These are phyloP conservation scores for Penicillium decumbens DNA, from an alignment of 2,329 filamentous ascomycete species.

Conservation along the genomic window DNA sequence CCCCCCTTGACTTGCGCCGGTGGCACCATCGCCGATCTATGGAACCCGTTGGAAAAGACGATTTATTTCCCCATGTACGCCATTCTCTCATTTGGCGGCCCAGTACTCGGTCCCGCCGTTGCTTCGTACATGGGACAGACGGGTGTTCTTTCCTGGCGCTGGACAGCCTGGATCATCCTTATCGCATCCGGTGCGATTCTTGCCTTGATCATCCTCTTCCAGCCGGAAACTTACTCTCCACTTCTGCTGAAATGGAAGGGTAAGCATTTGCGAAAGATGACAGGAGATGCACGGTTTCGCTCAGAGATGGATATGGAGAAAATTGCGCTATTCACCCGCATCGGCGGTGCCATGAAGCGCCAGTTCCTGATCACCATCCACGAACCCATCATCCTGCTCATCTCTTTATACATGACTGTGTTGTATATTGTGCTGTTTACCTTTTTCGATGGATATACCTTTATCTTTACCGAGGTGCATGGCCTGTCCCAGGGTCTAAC, in stretches of 20 bases:
- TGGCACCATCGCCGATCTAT: slow-evolving; percentile 47
- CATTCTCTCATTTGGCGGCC: slow-evolving; percentile 42
- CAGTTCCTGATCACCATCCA: slow-evolving; percentile 49
- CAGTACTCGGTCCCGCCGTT: slow-evolving; percentile 22
- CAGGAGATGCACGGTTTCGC: slow-evolving; percentile 45
- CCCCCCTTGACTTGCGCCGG: slow-evolving; percentile 47
- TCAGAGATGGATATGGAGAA: slow-evolving; percentile 46
- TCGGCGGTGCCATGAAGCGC: slow-evolving; percentile 47
- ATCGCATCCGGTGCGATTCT: slow-evolving; percentile 37
- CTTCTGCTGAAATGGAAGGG: slow-evolving; percentile 45
- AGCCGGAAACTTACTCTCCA: slow-evolving; percentile 50
- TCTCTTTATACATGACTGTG: slow-evolving; percentile 33
- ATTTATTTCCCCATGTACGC: slow-evolving; percentile 51
- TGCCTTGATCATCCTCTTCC: slow-evolving; percentile 39
- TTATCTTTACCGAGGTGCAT: slow-evolving; percentile 51
- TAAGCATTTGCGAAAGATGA: slow-evolving; percentile 37
- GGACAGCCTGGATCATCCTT: slow-evolving; percentile 45
- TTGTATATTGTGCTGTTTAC: slow-evolving; percentile 38
- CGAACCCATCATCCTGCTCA: slow-evolving; percentile 37
- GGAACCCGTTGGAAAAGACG: slow-evolving; percentile 46
- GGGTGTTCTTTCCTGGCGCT: slow-evolving; percentile 31
- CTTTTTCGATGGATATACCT: slow-evolving; percentile 48
- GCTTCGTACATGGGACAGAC: slow-evolving; percentile 23
- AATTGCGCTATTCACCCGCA: slow-evolving; percentile 39
- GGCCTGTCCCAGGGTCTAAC: slow-evolving; percentile 46